A percentile compares a stretch with the other conserved stretches of the same genome.
Evolutionary conservation across 1,284 basidiomycete species (phyloP).

Genomic region (Fomitopsis palustris): DNA sequence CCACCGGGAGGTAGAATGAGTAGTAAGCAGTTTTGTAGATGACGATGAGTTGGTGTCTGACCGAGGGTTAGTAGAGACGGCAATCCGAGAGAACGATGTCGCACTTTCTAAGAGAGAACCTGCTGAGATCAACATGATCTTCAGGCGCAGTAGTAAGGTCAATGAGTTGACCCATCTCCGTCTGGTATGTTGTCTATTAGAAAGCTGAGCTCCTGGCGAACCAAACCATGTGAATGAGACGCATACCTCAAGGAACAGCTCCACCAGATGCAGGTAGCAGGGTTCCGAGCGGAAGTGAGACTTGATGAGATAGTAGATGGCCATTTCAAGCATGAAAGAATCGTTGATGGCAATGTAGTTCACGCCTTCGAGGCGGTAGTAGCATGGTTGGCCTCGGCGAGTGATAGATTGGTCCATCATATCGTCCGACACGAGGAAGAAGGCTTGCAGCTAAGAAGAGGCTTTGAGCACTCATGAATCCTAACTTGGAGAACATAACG

Average conservation of each 20-base stretch:
- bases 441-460: slow-evolving; percentile 82
- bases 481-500: neutral
- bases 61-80: neutral
- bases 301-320: slow-evolving; percentile 91
- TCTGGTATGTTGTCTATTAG: slow-evolving; percentile 82
- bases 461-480: neutral
- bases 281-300: slow-evolving; percentile 80
- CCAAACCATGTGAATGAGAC: neutral
- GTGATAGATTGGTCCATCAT: slow-evolving; percentile 97
- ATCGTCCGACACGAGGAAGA: slow-evolving; percentile 97
- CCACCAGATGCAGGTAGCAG: slow-evolving; percentile 88
- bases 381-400: slow-evolving; percentile 97
- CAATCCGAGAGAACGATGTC: neutral
- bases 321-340: slow-evolving; percentile 92
- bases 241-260: slow-evolving; percentile 84
- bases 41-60: slow-evolving; percentile 89
- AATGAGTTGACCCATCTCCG: slow-evolving; percentile 94
- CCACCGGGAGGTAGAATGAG: slow-evolving; percentile 98
- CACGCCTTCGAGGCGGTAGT: slow-evolving; percentile 80
- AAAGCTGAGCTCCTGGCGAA: neutral
- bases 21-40: slow-evolving; percentile 98
- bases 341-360: slow-evolving; percentile 95
- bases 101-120: slow-evolving; percentile 85
- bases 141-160: slow-evolving; percentile 96
- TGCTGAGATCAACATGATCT: slow-evolving; percentile 80